Evolutionary conservation across 768 basidiomycete genomes (phyloP).

Genomic region (Phlebiopsis gigantea): DNA sequence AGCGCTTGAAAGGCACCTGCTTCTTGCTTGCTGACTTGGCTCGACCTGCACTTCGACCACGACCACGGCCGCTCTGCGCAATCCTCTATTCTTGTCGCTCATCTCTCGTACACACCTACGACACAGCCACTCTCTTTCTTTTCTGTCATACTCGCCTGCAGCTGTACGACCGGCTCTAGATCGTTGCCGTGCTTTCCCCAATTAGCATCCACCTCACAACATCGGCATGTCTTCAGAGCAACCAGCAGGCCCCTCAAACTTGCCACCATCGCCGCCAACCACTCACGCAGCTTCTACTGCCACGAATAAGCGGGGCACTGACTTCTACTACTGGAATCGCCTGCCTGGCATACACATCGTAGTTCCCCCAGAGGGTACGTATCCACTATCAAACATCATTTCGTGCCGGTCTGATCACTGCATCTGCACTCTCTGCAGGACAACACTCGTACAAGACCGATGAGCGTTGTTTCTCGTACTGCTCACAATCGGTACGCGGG

Average conservation of each 20-base stretch:
- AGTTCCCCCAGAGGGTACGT: constrained; percentile 19
- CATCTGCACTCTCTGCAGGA: constrained; percentile 11
- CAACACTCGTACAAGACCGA: constrained; percentile 26
- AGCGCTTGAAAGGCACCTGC: background rate
- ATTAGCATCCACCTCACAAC: background rate
- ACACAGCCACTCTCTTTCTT: background rate
- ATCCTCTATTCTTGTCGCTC: background rate
- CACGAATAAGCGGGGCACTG: background rate
- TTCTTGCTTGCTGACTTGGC: constrained; percentile 1
- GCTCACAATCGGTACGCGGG: constrained; percentile 27
- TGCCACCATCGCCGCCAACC: background rate
- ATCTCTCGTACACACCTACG: background rate
- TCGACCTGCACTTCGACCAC: background rate
- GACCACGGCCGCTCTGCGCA: background rate
- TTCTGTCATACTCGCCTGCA: background rate
- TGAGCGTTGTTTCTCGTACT: constrained; percentile 32
- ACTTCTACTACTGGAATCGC: constrained; percentile 14
- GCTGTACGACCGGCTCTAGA: background rate
- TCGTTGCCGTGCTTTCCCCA: background rate
- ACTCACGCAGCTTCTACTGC: background rate
- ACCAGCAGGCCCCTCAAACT: background rate
- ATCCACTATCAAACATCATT: background rate
- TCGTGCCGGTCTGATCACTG: no score
- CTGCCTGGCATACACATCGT: constrained; percentile 22
- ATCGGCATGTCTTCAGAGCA: background rate